Percentiles rank a stretch among this genome's conserved stretches.
phyloP scores from a whole-genome alignment of 176 grass and related monocot species.

The Carex pumila region DNA sequence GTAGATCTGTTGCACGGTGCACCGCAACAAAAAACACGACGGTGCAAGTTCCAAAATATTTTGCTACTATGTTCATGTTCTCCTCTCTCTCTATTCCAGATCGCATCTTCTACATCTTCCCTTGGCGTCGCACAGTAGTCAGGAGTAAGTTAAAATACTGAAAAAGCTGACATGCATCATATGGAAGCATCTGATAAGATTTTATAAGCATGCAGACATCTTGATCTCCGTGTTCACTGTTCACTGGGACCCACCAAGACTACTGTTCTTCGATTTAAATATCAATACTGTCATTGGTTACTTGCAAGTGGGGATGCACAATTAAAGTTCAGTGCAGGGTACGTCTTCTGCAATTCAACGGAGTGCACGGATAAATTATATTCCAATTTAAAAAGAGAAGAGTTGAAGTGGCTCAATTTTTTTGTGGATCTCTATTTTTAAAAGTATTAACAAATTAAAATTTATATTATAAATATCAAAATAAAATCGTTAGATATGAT shows the following conservation, averaged over 20 bases:
- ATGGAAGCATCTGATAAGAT: constrained; percentile 52
- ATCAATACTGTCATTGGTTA: background rate
- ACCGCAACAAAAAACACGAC: constrained; percentile 10
- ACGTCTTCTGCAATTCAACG: background rate
- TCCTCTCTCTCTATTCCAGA: background rate
- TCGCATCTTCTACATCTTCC: constrained; percentile 22
- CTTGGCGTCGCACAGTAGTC: constrained; percentile 6
- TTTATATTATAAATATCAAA: no score
- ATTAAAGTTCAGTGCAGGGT: background rate
- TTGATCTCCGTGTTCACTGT: constrained; percentile 38
- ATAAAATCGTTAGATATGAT: no score
- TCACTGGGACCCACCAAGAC: constrained; percentile 3
- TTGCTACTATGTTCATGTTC: constrained; percentile 6
- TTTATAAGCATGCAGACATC: constrained; percentile 51
- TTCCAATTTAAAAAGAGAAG: no score
- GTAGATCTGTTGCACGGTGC: background rate
- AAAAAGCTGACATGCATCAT: constrained; percentile 33
- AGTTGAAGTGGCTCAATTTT: no score
- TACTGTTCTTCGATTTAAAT: constrained; percentile 14
- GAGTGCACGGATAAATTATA: no score
- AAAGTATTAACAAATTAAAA: no score
- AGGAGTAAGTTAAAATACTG: constrained; percentile 17
- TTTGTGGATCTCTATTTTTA: no score
- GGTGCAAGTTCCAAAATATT: constrained; percentile 25
- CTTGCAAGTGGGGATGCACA: background rate